Evolutionary conservation across 495 filamentous ascomycete species (phyloP).

Genomic region (Rhizodiscina lignyota): DNA sequence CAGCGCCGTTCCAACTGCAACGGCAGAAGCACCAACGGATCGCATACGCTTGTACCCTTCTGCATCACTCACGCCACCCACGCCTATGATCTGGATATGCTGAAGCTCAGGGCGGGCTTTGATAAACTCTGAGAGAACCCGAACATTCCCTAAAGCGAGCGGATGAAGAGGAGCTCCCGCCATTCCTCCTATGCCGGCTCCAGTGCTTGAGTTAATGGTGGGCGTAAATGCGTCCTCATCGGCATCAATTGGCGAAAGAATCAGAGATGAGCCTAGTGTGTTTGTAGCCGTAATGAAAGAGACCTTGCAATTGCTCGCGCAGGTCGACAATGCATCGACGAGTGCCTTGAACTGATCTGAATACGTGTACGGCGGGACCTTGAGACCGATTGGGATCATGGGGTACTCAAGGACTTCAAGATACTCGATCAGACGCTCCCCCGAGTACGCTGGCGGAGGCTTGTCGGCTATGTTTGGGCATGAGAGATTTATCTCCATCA

Average conservation of each 20-base stretch:
- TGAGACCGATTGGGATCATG: conserved; percentile 39
- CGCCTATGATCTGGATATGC: conserved; percentile 40
- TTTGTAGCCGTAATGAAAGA: conserved; percentile 56
- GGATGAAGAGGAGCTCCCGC: conserved; percentile 53
- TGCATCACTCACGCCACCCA: conserved; percentile 47
- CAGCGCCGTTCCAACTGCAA: conserved; percentile 47
- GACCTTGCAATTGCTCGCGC: conserved; percentile 20
- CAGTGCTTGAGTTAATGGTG: conserved; percentile 22
- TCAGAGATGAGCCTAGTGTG: conserved; percentile 49
- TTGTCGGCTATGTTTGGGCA: conserved; percentile 54
- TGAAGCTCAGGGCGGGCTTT: conserved; percentile 27
- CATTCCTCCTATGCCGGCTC: conserved; percentile 44
- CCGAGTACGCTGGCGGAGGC: conserved; percentile 51
- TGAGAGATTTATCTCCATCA: conserved; percentile 55
- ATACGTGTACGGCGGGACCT: conserved; percentile 58
- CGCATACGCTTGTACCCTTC: conserved; percentile 44
- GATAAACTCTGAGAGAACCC: conserved; percentile 36
- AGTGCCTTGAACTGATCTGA: conserved; percentile 38
- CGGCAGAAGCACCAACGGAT: conserved; percentile 40
- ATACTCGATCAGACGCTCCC: conserved; percentile 28
- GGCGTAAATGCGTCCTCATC: conserved; percentile 12
- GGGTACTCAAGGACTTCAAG: conserved; percentile 21
- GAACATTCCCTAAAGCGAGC: conserved; percentile 56
- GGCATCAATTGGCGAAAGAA: conserved; percentile 21
- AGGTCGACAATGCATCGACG: conserved; percentile 26